Evolutionary conservation across 371 early-diverging fungal species (phyloP).

Genomic region (Mortierella sp.): DNA sequence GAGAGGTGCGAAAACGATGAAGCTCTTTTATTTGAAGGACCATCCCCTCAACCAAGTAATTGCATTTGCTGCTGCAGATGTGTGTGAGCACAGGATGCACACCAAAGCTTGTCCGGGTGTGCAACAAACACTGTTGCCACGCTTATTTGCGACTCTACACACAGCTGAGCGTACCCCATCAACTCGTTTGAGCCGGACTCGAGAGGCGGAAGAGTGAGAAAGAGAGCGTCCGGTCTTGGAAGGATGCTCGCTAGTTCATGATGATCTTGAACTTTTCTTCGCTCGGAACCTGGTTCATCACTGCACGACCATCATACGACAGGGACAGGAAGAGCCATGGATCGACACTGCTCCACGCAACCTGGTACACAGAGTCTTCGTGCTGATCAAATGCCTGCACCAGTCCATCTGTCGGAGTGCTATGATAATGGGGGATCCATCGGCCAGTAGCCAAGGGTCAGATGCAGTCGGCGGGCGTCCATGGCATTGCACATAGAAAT

Average conservation of each 20-base stretch:
- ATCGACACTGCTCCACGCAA: slow-evolving; percentile 89
- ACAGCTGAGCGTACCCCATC: too few relatives aligned
- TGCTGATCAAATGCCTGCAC: slow-evolving; percentile 88
- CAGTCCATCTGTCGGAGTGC: slow-evolving; percentile 81
- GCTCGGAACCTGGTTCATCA: slow-evolving; percentile 87
- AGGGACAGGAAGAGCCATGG: slow-evolving; percentile 96
- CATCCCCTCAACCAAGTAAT: neutral
- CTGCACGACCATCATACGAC: slow-evolving; percentile 91
- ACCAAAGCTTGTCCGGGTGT: neutral
- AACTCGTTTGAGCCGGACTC: too few relatives aligned
- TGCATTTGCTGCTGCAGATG: neutral
- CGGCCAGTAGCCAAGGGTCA: too few relatives aligned
- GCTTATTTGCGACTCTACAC: too few relatives aligned
- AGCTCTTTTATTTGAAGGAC: neutral
- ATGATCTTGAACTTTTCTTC: slow-evolving; percentile 92
- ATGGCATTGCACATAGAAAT: too few relatives aligned
- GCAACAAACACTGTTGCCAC: too few relatives aligned
- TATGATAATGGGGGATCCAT: slow-evolving; percentile 13
- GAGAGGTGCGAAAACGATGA: slow-evolving; percentile 4
- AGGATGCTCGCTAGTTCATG: slow-evolving; percentile 37
- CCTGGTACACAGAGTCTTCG: slow-evolving; percentile 92
- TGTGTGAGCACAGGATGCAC: neutral
- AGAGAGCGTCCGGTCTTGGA: too few relatives aligned
- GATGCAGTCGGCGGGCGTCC: too few relatives aligned
- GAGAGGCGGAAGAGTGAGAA: too few relatives aligned